Conservation (phyloP, 495 filamentous ascomycete genomes). For the Rhypophila decipiens region DNA sequence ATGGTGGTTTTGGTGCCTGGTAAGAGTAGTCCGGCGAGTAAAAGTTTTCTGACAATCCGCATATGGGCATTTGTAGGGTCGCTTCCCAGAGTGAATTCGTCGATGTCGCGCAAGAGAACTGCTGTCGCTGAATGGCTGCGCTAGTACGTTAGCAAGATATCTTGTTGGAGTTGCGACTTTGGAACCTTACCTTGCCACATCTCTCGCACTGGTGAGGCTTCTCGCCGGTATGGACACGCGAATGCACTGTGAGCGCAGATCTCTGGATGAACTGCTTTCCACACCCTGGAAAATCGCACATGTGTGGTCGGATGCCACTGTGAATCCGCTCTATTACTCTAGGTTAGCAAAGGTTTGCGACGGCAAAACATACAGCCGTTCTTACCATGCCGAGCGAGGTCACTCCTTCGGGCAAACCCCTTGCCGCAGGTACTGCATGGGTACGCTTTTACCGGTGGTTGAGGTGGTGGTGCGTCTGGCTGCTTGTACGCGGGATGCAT, state of each 20-base stretch:
- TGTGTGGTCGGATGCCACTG: conserved; percentile 83
- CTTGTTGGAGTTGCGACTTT: not conserved
- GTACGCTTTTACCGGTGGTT: conserved; percentile 60
- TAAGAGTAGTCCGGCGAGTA: conserved; percentile 89
- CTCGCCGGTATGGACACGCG: conserved; percentile 92
- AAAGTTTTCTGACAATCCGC: conserved; percentile 99
- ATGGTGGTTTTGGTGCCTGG: conserved; percentile 92
- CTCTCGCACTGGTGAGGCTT: conserved; percentile 98
- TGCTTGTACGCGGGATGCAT: conserved; percentile 27
- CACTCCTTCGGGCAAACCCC: conserved; percentile 88
- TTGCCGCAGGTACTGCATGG: conserved; percentile 89
- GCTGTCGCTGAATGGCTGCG: conserved; percentile 95
- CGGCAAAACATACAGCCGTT: conserved; percentile 1
- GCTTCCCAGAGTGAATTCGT: conserved; percentile 90
- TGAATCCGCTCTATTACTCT: conserved; percentile 86
- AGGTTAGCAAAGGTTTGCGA: conserved; percentile 13
- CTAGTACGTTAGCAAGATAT: conserved; percentile 5
- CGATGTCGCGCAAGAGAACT: conserved; percentile 92
- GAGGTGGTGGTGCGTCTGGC: conserved; percentile 27
- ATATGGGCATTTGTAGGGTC: conserved; percentile 96
- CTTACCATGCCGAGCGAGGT: conserved; percentile 91
- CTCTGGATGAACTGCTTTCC: conserved; percentile 96
- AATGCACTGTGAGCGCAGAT: conserved; percentile 94
- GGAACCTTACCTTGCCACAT: conserved; percentile 88
- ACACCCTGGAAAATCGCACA: conserved; percentile 84